A percentile compares a stretch with the other conserved stretches of the same genome.
Evolutionary conservation across 2,329 filamentous ascomycete species (phyloP).

Genomic region (Balansia obtecta): DNA sequence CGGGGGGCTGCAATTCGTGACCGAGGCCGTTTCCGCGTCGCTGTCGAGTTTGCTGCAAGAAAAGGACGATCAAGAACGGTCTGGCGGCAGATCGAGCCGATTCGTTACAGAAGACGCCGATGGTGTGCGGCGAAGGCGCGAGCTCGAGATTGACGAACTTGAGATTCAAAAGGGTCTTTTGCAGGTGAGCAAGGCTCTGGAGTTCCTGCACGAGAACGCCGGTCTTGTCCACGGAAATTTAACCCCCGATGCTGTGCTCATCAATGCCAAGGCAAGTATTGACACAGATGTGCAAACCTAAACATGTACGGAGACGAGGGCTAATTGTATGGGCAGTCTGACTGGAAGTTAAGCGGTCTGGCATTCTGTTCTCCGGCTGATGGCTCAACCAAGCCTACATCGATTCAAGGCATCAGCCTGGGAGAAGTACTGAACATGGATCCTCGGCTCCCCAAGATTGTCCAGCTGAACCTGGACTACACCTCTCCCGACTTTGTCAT

Average conservation of each 20-base stretch:
- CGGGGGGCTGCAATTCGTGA: constrained; percentile 90
- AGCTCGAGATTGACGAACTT: constrained; percentile 89
- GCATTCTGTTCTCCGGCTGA: constrained; percentile 77
- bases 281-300: background rate
- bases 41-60: constrained; percentile 70
- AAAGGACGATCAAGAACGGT: constrained; percentile 75
- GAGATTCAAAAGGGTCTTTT: constrained; percentile 95
- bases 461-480: constrained; percentile 88
- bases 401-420: constrained; percentile 67
- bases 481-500: constrained; percentile 90
- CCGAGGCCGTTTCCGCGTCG: constrained; percentile 83
- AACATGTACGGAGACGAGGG: background rate
- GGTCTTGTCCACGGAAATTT: constrained; percentile 89
- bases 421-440: constrained; percentile 79
- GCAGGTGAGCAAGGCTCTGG: constrained; percentile 85
- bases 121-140: constrained; percentile 58
- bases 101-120: constrained; percentile 72
- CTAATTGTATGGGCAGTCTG: constrained; percentile 43
- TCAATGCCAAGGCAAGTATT: constrained; percentile 71
- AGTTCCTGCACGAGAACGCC: constrained; percentile 92
- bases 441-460: constrained; percentile 63
- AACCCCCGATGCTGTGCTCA: constrained; percentile 82
- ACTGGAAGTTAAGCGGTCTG: constrained; percentile 97
- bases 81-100: constrained; percentile 59
- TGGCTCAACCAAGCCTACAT: constrained; percentile 59